These are phyloP conservation scores for Sugiyamaella boreocaroliniensis DNA, from an alignment of 805 yeast species.

Conservation along the genomic window DNA sequence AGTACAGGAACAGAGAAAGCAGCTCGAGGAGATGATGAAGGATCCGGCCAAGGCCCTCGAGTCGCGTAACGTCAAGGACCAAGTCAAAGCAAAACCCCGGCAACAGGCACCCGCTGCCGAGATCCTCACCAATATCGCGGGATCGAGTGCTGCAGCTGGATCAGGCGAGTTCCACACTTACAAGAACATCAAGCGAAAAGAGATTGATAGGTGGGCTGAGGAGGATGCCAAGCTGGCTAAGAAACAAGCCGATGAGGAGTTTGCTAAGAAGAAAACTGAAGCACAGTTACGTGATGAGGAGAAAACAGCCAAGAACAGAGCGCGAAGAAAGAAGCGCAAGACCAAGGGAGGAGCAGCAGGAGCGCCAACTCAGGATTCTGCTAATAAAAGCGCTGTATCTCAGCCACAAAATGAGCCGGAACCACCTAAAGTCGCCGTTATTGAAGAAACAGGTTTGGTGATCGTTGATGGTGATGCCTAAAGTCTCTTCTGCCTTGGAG, in stretches of 20 bases:
- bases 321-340: conserved; percentile 10
- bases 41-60: conserved; percentile 14
- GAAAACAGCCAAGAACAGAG: conserved; percentile 26
- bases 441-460: not conserved
- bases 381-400: no score
- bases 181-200: conserved; percentile 29
- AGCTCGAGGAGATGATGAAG: conserved; percentile 15
- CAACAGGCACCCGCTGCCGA: conserved; percentile 4
- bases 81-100: not conserved
- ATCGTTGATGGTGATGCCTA: not conserved
- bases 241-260: conserved; percentile 22
- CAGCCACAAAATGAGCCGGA: no score
- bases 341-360: not conserved
- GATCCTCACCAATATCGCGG: conserved; percentile 21
- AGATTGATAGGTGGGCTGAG: conserved; percentile 23
- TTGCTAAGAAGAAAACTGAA: conserved; percentile 17
- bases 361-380: no score
- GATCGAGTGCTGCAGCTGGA: conserved; percentile 33
- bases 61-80: not conserved
- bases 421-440: not conserved
- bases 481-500: no score
- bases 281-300: conserved; percentile 19
- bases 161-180: conserved; percentile 35
- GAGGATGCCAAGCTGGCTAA: conserved; percentile 20
- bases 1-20: conserved; percentile 10